Conservation (phyloP, 257 asterid species). For the Plantago ovata region DNA sequence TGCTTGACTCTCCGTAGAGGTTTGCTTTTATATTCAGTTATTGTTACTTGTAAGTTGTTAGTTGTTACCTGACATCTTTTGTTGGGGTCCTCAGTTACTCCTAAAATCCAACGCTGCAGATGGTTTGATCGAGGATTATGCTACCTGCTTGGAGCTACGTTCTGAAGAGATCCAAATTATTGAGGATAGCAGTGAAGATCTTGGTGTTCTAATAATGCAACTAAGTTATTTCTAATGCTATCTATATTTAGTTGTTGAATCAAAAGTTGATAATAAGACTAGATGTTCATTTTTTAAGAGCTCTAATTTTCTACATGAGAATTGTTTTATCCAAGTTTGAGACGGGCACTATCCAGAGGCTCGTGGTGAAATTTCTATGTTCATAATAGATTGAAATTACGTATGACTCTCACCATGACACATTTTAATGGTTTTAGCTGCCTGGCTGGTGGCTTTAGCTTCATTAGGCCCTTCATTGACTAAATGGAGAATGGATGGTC, state of each 20-base stretch:
- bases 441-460: too few species aligned
- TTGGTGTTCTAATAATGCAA: conserved; percentile 88
- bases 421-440: too few species aligned
- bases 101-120: conserved; percentile 65
- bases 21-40: not conserved
- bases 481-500: not conserved
- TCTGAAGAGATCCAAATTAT: conserved; percentile 74
- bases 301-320: not conserved
- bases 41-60: too few species aligned
- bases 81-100: conserved; percentile 87
- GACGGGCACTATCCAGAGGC: too few species aligned
- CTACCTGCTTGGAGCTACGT: conserved; percentile 90
- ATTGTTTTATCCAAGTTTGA: too few species aligned
- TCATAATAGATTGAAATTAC: too few species aligned
- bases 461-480: not conserved
- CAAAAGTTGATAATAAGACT: not conserved
- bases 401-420: too few species aligned
- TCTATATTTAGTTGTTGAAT: conserved; percentile 1
- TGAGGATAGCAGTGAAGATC: conserved; percentile 81
- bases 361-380: too few species aligned
- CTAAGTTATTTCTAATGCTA: conserved; percentile 37
- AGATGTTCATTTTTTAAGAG: not conserved
- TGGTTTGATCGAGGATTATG: conserved; percentile 84
- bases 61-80: too few species aligned
- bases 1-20: conserved; percentile 2